Evolutionary conservation across 1,139 yeast species (phyloP), one percentile per base, ranked within the genome.

Genomic region (Sugiyamaella castrensis): DNA sequence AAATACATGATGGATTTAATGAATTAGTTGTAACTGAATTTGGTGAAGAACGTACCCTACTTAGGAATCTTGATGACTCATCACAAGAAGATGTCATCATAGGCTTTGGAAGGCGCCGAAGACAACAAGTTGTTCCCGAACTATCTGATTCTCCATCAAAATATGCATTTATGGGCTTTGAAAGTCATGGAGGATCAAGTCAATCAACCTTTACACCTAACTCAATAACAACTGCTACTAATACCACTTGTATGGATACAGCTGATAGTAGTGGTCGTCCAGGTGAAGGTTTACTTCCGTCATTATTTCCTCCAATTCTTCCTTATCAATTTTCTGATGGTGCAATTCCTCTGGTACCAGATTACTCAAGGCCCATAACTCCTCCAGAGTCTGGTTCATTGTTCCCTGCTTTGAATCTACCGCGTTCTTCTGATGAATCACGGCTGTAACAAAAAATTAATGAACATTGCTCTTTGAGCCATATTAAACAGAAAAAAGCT

Each of bases 331-430:
- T 59, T 42, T 52, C 51, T 29, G 54, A 54, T 31, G 52, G 51
- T 8, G 59, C 61, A 9, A 52, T 59, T 29, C 62, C 63, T 8
- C 51, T 59, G 29, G 49, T 55, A 10, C 62, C 63, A n/a, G 63
- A 59, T 50, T 57, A 40, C 32, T 52, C 59, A 7, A 31, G 50
- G 37, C 44, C 54, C 27, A 43, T 43, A n/a, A 13, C 34, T 31
- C 34, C 12, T 31, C 34, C 15, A 31, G 34, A n/a, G 34, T 19
- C 24, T 5, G 5, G 5, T 19, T 19, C 24, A 19, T 19, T 19
- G 5, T 5, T 19, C 3, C 24, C 24, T 19, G 24, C 24, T 19
- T 19, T 19, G 24, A 5, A 19, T 19, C 5, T 19, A 19, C 24
- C 24, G 24, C 24, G 24, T 5, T 19, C 24, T 19, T 19, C 24